Conservation (phyloP, 345 rosid genomes). For the Lenwebbia sp. region DNA sequence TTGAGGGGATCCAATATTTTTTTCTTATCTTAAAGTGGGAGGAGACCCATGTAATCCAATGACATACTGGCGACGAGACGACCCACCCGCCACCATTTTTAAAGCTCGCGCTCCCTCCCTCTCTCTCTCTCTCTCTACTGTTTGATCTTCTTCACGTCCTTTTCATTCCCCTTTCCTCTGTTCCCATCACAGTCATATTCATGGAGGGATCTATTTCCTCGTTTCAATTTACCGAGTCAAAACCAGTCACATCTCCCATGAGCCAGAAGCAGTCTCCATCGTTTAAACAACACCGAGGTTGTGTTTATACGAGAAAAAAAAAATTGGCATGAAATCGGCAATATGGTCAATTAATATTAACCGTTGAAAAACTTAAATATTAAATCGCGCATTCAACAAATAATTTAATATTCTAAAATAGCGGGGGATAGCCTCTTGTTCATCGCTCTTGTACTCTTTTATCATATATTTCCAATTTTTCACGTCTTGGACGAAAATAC, state of each 20-base stretch:
- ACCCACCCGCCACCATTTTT: not conserved
- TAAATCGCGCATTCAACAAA: not conserved
- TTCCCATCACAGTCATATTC: not conserved
- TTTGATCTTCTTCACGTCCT: not conserved
- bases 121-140: not conserved
- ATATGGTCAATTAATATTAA: not conserved
- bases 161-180: not conserved
- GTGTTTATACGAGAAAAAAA: too few species aligned
- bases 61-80: not conserved
- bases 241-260: not conserved
- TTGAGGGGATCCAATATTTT: not conserved
- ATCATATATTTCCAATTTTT: not conserved
- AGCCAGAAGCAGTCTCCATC: not conserved
- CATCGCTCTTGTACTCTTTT: not conserved
- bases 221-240: not conserved
- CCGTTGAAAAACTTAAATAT: not conserved
- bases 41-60: not conserved
- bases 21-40: not conserved
- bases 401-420: not conserved
- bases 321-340: not conserved
- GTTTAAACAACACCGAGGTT: not conserved
- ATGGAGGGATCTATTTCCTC: not conserved
- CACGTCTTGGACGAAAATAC: not conserved
- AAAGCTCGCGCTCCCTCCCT: not conserved
- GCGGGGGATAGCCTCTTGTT: not conserved